A percentile compares a stretch with the other conserved stretches of the same genome.
Evolutionary conservation across 768 basidiomycete species (phyloP).

Genomic region (Brasilioporus rufonigricans): DNA sequence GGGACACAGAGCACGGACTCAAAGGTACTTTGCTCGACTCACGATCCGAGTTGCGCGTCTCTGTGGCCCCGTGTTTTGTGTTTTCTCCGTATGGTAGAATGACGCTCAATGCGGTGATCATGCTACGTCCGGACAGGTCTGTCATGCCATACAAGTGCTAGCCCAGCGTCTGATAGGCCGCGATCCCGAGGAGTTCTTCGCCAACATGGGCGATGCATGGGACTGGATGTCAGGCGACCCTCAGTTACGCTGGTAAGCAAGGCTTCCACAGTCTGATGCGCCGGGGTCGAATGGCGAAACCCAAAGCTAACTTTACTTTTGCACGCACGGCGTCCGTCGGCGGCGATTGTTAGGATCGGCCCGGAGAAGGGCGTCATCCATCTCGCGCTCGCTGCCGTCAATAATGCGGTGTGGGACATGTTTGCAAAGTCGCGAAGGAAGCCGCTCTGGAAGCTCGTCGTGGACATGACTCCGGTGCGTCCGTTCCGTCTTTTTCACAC

Average conservation of each 20-base stretch:
- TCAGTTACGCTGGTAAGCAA: slow-evolving; percentile 77
- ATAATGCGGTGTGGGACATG: slow-evolving; percentile 93
- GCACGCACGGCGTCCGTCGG: not conserved
- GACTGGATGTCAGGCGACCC: slow-evolving; percentile 80
- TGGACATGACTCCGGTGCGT: slow-evolving; percentile 77
- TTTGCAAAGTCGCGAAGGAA: slow-evolving; percentile 74
- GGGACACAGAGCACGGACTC: not conserved
- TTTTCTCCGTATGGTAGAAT: too few relatives aligned
- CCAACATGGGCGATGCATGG: slow-evolving; percentile 88
- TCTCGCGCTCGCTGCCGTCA: slow-evolving; percentile 81
- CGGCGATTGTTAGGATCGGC: slow-evolving; percentile 57
- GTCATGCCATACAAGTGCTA: slow-evolving; percentile 73
- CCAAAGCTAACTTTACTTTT: not conserved
- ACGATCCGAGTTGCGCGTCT: not conserved
- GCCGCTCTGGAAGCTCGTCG: slow-evolving; percentile 89
- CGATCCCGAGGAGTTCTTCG: slow-evolving; percentile 73
- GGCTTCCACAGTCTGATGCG: slow-evolving; percentile 15
- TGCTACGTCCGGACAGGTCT: slow-evolving; percentile 45
- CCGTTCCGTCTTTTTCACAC: slow-evolving; percentile 7
- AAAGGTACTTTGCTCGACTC: not conserved
- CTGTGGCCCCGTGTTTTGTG: not conserved
- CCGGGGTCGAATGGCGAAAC: not conserved
- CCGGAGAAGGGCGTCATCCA: slow-evolving; percentile 92
- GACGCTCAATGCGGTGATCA: not conserved
- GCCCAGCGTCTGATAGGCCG: slow-evolving; percentile 80